Evolutionary conservation across 2,329 filamentous ascomycete species (phyloP).

Genomic region (Aspergillus niger): DNA sequence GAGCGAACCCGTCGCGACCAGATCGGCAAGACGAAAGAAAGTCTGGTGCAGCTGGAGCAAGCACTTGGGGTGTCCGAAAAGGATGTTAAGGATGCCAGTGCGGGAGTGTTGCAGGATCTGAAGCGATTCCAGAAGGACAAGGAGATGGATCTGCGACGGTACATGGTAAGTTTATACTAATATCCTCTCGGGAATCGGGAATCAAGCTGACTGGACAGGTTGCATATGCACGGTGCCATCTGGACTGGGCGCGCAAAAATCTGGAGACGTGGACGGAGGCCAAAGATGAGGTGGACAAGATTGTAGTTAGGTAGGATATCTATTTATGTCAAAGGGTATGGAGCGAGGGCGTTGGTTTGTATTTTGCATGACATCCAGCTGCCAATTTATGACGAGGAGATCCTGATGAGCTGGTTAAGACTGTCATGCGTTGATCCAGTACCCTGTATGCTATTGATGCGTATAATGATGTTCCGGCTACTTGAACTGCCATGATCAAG

Average conservation of each 20-base stretch:
- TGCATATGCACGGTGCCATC: conserved; percentile 86
- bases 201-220: conserved; percentile 57
- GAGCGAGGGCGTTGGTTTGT: conserved; percentile 8
- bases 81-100: conserved; percentile 90
- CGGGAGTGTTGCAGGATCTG: conserved; percentile 83
- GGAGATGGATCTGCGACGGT: conserved; percentile 87
- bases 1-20: conserved; percentile 89
- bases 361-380: not conserved
- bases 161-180: conserved; percentile 73
- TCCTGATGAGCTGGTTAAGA: not conserved
- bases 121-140: conserved; percentile 94
- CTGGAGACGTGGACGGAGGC: conserved; percentile 93
- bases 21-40: conserved; percentile 93
- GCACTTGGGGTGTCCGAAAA: conserved; percentile 84
- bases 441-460: not conserved
- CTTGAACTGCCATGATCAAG: too few species aligned
- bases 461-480: not conserved
- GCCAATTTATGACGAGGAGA: not conserved
- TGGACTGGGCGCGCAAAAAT: conserved; percentile 91
- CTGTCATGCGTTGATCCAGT: not conserved
- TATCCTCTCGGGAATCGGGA: not conserved
- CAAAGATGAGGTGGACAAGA: conserved; percentile 82
- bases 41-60: conserved; percentile 81
- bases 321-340: not conserved
- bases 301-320: conserved; percentile 52